Conservation (phyloP, 192 early-diverging fungal genomes). For the Coemansia sp. region DNA sequence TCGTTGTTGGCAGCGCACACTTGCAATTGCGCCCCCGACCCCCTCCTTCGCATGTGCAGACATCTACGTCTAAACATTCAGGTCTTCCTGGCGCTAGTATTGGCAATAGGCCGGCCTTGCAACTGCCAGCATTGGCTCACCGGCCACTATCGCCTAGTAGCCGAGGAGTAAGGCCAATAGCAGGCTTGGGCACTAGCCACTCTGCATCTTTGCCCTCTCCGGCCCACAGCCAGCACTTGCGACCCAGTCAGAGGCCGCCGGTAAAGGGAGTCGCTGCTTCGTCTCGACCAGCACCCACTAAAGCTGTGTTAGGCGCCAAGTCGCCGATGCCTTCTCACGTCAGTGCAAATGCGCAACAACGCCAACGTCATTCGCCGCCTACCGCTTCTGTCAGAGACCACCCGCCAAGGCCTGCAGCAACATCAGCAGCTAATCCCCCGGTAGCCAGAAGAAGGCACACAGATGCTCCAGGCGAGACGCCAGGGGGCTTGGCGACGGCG, state of each 20-base stretch:
- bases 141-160: not conserved
- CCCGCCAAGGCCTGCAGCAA: not conserved
- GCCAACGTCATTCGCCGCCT: not conserved
- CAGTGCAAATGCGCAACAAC: not conserved
- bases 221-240: not conserved
- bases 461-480: not conserved
- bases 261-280: not conserved
- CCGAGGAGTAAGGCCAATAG: not conserved
- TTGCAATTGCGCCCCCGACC: not conserved
- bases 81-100: not conserved
- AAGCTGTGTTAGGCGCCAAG: not conserved
- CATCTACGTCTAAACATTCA: not conserved
- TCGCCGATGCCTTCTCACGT: not conserved
- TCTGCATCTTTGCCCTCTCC: not conserved
- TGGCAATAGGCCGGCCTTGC: not conserved
- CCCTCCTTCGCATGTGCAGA: not conserved
- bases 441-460: not conserved
- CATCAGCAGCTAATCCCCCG: not conserved
- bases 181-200: not conserved
- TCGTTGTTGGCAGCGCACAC: not conserved
- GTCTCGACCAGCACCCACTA: not conserved
- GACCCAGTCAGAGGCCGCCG: not conserved
- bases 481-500: not conserved
- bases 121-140: not conserved
- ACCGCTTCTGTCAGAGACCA: not conserved